Evolutionary conservation across 768 basidiomycete species (phyloP).

Genomic region (Suillus spraguei): DNA sequence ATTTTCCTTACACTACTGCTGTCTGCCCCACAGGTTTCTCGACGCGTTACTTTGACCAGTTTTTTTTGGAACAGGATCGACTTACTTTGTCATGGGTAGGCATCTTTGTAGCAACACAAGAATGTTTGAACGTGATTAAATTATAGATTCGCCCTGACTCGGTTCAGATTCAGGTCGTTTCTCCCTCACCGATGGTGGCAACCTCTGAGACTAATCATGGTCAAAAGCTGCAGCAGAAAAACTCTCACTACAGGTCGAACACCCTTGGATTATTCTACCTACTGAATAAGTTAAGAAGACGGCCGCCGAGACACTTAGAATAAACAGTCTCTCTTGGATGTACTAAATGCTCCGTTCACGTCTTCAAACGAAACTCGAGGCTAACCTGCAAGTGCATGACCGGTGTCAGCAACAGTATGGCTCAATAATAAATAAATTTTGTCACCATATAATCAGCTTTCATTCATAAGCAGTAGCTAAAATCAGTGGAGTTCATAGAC

Average conservation of each 20-base stretch:
- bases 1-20: background rate
- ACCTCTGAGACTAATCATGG: background rate
- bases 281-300: background rate
- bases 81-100: background rate
- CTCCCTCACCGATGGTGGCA: background rate
- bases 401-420: too few species aligned
- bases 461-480: too few species aligned
- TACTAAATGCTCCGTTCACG: background rate
- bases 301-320: background rate
- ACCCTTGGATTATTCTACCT: background rate
- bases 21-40: background rate
- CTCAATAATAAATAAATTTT: too few species aligned
- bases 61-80: background rate
- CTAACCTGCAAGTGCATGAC: too few species aligned
- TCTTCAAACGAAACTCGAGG: too few species aligned
- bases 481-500: too few species aligned
- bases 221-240: background rate
- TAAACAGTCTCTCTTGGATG: background rate
- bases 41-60: background rate
- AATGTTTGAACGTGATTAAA: background rate
- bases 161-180: background rate
- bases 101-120: background rate
- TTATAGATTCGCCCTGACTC: background rate
- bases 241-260: background rate
- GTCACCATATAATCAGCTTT: too few species aligned